Evolutionary conservation across 805 yeast genomes (phyloP), one percentile per base, ranked within the genome.

Genomic region (Kluyveromyces aestuarii): DNA sequence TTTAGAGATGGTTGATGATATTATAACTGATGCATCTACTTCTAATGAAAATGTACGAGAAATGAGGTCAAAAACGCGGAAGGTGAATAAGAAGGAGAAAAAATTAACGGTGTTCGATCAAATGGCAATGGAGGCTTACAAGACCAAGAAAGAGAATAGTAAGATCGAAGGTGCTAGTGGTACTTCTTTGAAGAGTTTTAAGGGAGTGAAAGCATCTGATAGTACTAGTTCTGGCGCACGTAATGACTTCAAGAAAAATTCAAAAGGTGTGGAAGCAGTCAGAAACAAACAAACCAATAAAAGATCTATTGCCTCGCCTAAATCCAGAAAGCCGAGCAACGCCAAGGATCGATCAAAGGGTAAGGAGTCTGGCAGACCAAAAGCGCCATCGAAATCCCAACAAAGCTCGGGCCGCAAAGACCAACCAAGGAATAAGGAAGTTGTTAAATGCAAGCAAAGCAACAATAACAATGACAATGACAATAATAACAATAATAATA

Each of bases 1-100:
- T 6, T 4, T 41, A 66, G 82, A 62, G 81, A 78, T 51, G 66
- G 79, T 44, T 65, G 65, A 44, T 80, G 25, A 21, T 4, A 21
- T 21, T 21, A 4, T 21, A 21, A 21, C 6, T 6, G 25, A 3
- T 21, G 6, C 3, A 21, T 21, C 25, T 21, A 38, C 38, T 48
- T 41, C 37, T 50, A 8, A 46, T 46, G 35, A 51, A 48, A 40
- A 44, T 51, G 27, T 46, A 52, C 45, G 18, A 59, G 67, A 50
- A 63, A 56, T 49, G 54, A 18, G 57, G 56, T 5, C 66, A 73
- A 48, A 55, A 39, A 57, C 61, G 6, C 46, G 49, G 7, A 25
- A 13, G 6, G 43, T 18, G n/a, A 41, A 50, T 41, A 27, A 50
- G 37, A 53, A 54, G 17, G 52, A 58, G 43, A 59, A 59, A 39